Percentiles rank a stretch among this genome's conserved stretches.
Conservation (phyloP, 2,329 filamentous ascomycete genomes). For the Capronia epimyces region DNA sequence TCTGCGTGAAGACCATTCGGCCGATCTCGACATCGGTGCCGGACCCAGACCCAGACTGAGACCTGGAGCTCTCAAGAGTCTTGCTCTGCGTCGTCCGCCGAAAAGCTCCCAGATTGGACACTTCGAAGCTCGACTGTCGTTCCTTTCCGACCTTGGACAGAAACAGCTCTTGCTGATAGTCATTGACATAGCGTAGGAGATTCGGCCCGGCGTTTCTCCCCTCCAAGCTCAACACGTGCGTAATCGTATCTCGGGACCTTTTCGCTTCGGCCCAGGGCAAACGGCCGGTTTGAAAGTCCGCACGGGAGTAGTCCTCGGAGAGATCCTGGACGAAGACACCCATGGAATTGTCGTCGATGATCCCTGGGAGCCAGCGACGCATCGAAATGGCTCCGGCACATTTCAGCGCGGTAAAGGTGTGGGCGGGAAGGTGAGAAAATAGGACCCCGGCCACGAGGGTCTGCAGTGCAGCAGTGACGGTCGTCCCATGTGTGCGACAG, state of each 20-base stretch:
- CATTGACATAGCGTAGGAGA: conserved; percentile 39
- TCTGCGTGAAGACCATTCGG: conserved; percentile 44
- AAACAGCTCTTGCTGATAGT: conserved; percentile 38
- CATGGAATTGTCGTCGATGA: conserved; percentile 36
- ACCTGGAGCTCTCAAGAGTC: too few relatives aligned
- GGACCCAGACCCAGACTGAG: too few relatives aligned
- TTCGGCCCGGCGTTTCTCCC: conserved; percentile 35
- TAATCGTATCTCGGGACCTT: conserved; percentile 32
- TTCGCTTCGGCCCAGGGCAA: conserved; percentile 34
- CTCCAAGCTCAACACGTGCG: conserved; percentile 28
- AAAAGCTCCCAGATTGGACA: conserved; percentile 45
- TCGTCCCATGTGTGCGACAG: conserved; percentile 38
- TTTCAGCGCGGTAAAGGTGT: conserved; percentile 32
- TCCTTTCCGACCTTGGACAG: conserved; percentile 37
- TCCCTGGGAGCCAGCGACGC: conserved; percentile 35
- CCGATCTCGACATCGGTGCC: conserved; percentile 30
- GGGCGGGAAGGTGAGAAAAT: conserved; percentile 33
- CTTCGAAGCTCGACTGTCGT: conserved; percentile 38
- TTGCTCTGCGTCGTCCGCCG: conserved; percentile 4
- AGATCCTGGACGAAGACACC: conserved; percentile 38
- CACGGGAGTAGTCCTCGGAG: conserved; percentile 31
- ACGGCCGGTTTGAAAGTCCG: conserved; percentile 6
- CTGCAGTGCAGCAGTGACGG: conserved; percentile 40
- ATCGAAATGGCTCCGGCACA: conserved; percentile 37
- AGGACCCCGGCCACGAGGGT: conserved; percentile 37